phyloP scores from a whole-genome alignment of 306 rosid genomes.

The Abrus precatorius region DNA sequence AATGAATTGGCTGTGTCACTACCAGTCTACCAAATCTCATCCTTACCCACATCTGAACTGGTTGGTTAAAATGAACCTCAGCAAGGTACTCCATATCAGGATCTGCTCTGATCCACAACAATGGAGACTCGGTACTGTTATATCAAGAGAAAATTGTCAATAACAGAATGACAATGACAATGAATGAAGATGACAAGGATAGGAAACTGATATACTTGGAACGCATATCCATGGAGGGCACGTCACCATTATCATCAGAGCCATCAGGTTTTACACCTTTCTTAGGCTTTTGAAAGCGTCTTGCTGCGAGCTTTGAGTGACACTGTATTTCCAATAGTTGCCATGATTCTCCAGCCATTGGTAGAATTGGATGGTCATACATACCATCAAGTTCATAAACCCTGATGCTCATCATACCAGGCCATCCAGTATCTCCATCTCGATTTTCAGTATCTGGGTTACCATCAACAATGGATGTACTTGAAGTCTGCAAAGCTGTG shows the following conservation, averaged over 20 bases:
- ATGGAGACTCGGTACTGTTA: conserved; percentile 86
- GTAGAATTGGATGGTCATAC: conserved; percentile 97
- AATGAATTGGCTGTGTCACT: conserved; percentile 28
- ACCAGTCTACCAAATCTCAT: conserved; percentile 41
- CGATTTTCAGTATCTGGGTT: conserved; percentile 78
- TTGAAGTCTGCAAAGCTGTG: conserved; percentile 70
- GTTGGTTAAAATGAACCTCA: conserved; percentile 89
- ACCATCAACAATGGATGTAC: conserved; percentile 62
- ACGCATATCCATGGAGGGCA: conserved; percentile 79
- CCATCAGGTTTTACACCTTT: conserved; percentile 88
- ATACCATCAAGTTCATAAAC: conserved; percentile 95
- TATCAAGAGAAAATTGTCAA: conserved; percentile 38
- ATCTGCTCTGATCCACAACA: conserved; percentile 97
- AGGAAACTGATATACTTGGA: conserved; percentile 64
- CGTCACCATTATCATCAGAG: conserved; percentile 92
- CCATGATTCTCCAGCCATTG: conserved; percentile 94
- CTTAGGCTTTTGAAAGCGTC: conserved; percentile 91
- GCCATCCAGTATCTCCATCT: conserved; percentile 91
- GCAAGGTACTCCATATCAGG: conserved; percentile 99
- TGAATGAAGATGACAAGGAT: conserved; percentile 1
- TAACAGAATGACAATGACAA: conserved; percentile 23
- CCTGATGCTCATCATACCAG: conserved; percentile 99
- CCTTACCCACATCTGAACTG: conserved; percentile 99
- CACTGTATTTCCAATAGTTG: conserved; percentile 94
- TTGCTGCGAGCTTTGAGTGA: conserved; percentile 93